Conservation (phyloP, 805 yeast genomes). For the Candida tallmaniae region DNA sequence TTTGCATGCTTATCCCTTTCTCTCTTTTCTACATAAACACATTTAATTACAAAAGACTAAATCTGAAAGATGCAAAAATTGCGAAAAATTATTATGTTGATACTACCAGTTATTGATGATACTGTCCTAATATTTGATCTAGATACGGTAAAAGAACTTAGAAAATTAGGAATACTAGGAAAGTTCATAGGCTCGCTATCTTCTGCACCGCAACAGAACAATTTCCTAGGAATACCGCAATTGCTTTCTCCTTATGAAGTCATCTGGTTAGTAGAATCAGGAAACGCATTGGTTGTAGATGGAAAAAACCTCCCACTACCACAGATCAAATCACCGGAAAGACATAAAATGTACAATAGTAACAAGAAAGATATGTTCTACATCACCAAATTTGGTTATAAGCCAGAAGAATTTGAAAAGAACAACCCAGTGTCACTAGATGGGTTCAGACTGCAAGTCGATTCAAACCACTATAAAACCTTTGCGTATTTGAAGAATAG, state of each 20-base stretch:
- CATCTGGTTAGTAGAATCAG: slow-evolving; percentile 50
- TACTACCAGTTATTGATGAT: slow-evolving; percentile 9
- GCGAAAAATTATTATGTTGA: slow-evolving; percentile 1
- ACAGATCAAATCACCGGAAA: slow-evolving; percentile 4
- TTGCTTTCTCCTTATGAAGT: slow-evolving; percentile 71
- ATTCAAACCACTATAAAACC: slow-evolving; percentile 5
- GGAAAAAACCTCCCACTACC: slow-evolving; percentile 1
- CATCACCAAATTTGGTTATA: slow-evolving; percentile 3
- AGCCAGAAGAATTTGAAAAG: not conserved
- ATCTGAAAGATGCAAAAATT: no score
- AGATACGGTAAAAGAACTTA: slow-evolving; percentile 46
- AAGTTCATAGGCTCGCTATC: slow-evolving; percentile 80
- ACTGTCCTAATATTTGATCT: slow-evolving; percentile 57
- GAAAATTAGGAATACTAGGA: slow-evolving; percentile 70
- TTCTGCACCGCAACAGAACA: slow-evolving; percentile 88
- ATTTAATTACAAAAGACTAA: no score
- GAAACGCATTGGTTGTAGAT: slow-evolving; percentile 10
- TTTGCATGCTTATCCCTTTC: no score
- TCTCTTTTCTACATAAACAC: no score
- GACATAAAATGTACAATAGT: slow-evolving; percentile 1
- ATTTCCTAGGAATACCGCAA: slow-evolving; percentile 81
- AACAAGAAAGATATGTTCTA: slow-evolving; percentile 4
- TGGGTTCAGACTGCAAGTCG: slow-evolving; percentile 2
- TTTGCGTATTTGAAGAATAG: slow-evolving; percentile 26
- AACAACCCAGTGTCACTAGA: not conserved